phyloP scores from a whole-genome alignment of 805 yeast species.

The Blastobotrys attinorum region DNA sequence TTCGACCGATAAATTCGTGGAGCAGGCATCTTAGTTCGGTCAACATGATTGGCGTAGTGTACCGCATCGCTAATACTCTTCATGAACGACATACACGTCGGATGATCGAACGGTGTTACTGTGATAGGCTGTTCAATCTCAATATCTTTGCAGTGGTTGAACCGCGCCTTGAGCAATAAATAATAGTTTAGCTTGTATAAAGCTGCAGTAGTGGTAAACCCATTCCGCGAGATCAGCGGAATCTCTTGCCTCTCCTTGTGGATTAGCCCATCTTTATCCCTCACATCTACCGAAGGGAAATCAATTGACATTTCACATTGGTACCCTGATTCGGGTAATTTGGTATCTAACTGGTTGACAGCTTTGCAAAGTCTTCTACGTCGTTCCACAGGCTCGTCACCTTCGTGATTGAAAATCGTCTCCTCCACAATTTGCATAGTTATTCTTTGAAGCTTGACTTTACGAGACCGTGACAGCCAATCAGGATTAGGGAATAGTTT shows the following conservation, averaged over 20 bases:
- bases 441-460: slow-evolving; percentile 30
- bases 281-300: slow-evolving; percentile 22
- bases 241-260: slow-evolving; percentile 29
- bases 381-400: slow-evolving; percentile 27
- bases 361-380: slow-evolving; percentile 26
- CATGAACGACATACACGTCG: slow-evolving; percentile 29
- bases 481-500: slow-evolving; percentile 31
- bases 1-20: slow-evolving; percentile 14
- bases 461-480: slow-evolving; percentile 28
- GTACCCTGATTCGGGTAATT: slow-evolving; percentile 21
- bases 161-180: slow-evolving; percentile 28
- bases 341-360: slow-evolving; percentile 20
- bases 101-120: slow-evolving; percentile 31
- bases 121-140: slow-evolving; percentile 28
- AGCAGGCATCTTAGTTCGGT: slow-evolving; percentile 12
- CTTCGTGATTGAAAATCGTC: slow-evolving; percentile 24
- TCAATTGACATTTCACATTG: slow-evolving; percentile 22
- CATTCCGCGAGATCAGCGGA: slow-evolving; percentile 27
- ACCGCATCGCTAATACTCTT: slow-evolving; percentile 27
- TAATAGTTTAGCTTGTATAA: slow-evolving; percentile 28
- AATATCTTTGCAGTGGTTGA: slow-evolving; percentile 32
- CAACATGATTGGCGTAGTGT: slow-evolving; percentile 19
- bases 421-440: slow-evolving; percentile 31
- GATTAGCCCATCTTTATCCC: slow-evolving; percentile 20
- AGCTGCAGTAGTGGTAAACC: slow-evolving; percentile 30